A percentile compares a stretch with the other conserved stretches of the same genome.
Conservation (phyloP, 1,284 basidiomycete genomes). For the Ganoderma sinense region DNA sequence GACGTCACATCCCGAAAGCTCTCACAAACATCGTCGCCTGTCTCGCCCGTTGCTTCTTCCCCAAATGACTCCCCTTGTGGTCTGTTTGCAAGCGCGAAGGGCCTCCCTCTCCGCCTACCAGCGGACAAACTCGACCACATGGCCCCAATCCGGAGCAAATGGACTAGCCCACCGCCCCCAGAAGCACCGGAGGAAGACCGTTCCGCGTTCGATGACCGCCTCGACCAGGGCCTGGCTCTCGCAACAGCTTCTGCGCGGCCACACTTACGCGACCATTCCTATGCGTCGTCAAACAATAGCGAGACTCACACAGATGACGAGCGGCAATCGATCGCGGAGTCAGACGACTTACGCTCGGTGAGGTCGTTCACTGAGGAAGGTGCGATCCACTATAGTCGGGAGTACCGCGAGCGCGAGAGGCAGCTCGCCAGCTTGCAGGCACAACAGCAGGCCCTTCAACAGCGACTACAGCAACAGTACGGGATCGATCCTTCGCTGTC, state of each 20-base stretch:
- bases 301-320: constrained; percentile 73
- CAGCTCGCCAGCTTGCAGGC: constrained; percentile 29
- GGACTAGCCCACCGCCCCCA: constrained; percentile 84
- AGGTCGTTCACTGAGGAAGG: constrained; percentile 62
- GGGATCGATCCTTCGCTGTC: constrained; percentile 33
- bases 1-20: constrained; percentile 47
- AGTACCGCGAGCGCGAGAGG: constrained; percentile 28
- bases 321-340: constrained; percentile 57
- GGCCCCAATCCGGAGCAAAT: constrained; percentile 78
- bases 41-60: constrained; percentile 27
- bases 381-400: constrained; percentile 28
- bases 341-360: constrained; percentile 73
- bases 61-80: constrained; percentile 34
- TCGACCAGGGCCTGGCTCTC: constrained; percentile 68
- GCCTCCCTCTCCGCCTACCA: constrained; percentile 50
- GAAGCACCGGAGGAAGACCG: constrained; percentile 75
- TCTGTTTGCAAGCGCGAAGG: constrained; percentile 16
- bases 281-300: constrained; percentile 63
- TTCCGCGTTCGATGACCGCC: constrained; percentile 67
- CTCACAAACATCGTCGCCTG: constrained; percentile 24
- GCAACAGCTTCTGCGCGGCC: constrained; percentile 71
- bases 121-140: constrained; percentile 63
- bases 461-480: constrained; percentile 22
- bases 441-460: constrained; percentile 27
- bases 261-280: constrained; percentile 53